These are phyloP conservation scores for Sclerotinia sclerotiorum DNA, from an alignment of 2,329 filamentous ascomycete genomes.

Conservation along the genomic window DNA sequence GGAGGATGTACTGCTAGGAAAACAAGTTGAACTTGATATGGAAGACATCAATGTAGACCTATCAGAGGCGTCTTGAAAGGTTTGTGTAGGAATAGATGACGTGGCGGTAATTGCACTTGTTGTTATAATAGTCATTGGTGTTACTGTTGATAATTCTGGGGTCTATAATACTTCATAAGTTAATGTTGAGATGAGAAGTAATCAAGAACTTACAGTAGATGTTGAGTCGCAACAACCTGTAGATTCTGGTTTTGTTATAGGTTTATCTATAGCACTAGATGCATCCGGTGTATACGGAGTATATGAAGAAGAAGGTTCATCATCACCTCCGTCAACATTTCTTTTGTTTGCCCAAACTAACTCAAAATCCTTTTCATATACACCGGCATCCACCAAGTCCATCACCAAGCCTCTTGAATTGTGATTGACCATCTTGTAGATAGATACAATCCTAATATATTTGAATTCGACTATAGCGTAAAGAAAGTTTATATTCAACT, in stretches of 20 bases:
- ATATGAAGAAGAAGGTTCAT: not conserved
- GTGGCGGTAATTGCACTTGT: not conserved
- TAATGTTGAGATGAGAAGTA: not conserved
- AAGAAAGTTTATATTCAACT: not conserved
- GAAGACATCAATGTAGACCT: not conserved
- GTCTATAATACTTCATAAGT: not conserved
- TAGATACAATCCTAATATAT: not conserved
- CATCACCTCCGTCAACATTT: not conserved
- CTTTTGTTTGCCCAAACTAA: slow-evolving; percentile 15
- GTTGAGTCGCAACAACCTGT: not conserved
- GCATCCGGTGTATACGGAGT: not conserved
- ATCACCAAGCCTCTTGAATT: slow-evolving; percentile 1
- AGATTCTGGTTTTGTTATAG: not conserved
- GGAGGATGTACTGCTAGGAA: not conserved
- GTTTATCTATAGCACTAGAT: not conserved
- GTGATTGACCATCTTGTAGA: slow-evolving; percentile 1
- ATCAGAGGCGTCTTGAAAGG: not conserved
- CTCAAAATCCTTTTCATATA: slow-evolving; percentile 13
- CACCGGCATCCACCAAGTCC: slow-evolving; percentile 12
- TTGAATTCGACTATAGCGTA: not conserved
- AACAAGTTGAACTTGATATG: slow-evolving; percentile 1
- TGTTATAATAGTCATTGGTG: not conserved
- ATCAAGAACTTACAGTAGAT: slow-evolving; percentile 5
- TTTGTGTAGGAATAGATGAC: not conserved
- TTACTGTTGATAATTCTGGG: not conserved